Conservation (phyloP, 495 filamentous ascomycete genomes). For the Hapsidospora chrysogenum region DNA sequence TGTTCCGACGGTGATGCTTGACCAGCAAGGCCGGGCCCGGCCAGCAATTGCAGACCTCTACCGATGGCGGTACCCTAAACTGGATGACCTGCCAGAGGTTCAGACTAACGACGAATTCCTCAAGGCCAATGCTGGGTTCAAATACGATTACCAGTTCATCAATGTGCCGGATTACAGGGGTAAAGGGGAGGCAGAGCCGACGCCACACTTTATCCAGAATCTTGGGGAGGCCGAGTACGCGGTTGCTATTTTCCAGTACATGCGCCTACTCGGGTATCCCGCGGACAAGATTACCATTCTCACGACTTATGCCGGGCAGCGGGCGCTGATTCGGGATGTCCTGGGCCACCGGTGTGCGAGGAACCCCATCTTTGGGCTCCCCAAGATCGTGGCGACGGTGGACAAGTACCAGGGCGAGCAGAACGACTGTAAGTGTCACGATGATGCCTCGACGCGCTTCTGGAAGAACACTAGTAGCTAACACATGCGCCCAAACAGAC, state of each 20-base stretch:
- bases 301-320: conserved; percentile 89
- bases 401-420: conserved; percentile 99
- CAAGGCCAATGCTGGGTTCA: conserved; percentile 78
- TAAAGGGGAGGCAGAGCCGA: conserved; percentile 72
- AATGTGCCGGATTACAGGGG: conserved; percentile 91
- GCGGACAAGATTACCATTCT: conserved; percentile 78
- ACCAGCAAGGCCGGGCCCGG: conserved; percentile 81
- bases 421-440: conserved; percentile 69
- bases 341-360: conserved; percentile 68
- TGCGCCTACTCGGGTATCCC: conserved; percentile 95
- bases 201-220: conserved; percentile 96
- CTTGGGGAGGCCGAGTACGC: conserved; percentile 93
- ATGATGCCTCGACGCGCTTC: neutral
- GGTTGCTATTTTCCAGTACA: conserved; percentile 91
- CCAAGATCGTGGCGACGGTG: conserved; percentile 80
- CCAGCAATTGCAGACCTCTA: conserved; percentile 80
- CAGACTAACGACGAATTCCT: conserved; percentile 52
- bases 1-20: conserved; percentile 75
- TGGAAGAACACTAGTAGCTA: conserved; percentile 10
- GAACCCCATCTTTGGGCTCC: conserved; percentile 77
- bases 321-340: conserved; percentile 79
- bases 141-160: conserved; percentile 93
- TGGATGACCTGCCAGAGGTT: conserved; percentile 66
- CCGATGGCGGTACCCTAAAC: conserved; percentile 76
- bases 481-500: conserved; percentile 33